phyloP scores from a whole-genome alignment of 768 basidiomycete species.

The Solioccasus polychromus region DNA sequence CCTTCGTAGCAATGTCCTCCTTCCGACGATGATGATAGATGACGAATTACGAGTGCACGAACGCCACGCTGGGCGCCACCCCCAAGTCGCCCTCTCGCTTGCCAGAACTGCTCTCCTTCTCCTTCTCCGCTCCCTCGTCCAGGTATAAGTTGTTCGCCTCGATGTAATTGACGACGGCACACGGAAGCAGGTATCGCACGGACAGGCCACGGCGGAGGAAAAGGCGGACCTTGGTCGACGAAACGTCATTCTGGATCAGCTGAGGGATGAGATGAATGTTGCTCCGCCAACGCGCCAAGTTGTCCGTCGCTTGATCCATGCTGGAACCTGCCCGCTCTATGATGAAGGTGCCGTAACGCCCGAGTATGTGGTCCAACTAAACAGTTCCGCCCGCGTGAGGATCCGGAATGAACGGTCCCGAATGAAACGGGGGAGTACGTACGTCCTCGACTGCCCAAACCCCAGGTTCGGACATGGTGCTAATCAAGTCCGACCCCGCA shows the following conservation, averaged over 20 bases:
- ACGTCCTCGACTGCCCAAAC: slow-evolving; percentile 97
- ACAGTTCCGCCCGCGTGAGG: slow-evolving; percentile 12
- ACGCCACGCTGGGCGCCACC: slow-evolving; percentile 7
- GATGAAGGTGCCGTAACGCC: slow-evolving; percentile 91
- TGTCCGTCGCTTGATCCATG: slow-evolving; percentile 79
- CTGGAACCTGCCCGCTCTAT: slow-evolving; percentile 94
- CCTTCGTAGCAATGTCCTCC: not conserved
- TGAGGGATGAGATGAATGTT: slow-evolving; percentile 93
- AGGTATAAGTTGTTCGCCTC: slow-evolving; percentile 75
- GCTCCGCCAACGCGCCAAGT: slow-evolving; percentile 68
- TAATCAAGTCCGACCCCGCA: slow-evolving; percentile 96
- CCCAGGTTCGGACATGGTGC: slow-evolving; percentile 97
- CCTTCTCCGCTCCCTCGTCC: slow-evolving; percentile 51
- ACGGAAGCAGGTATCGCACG: slow-evolving; percentile 87
- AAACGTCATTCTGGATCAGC: slow-evolving; percentile 96
- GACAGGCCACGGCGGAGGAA: slow-evolving; percentile 79
- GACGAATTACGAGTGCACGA: slow-evolving; percentile 10
- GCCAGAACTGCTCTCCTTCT: slow-evolving; percentile 28
- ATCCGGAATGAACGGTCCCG: slow-evolving; percentile 9
- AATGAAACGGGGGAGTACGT: slow-evolving; percentile 33
- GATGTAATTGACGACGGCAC: slow-evolving; percentile 92
- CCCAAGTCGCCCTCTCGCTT: slow-evolving; percentile 27
- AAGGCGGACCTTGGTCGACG: slow-evolving; percentile 87
- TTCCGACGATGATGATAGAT: not conserved
- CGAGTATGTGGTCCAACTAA: slow-evolving; percentile 94